Evolutionary conservation across 148 eudicot genomes (phyloP), one percentile per base, ranked within the genome.

Genomic region (Nepenthes mirabilis): DNA sequence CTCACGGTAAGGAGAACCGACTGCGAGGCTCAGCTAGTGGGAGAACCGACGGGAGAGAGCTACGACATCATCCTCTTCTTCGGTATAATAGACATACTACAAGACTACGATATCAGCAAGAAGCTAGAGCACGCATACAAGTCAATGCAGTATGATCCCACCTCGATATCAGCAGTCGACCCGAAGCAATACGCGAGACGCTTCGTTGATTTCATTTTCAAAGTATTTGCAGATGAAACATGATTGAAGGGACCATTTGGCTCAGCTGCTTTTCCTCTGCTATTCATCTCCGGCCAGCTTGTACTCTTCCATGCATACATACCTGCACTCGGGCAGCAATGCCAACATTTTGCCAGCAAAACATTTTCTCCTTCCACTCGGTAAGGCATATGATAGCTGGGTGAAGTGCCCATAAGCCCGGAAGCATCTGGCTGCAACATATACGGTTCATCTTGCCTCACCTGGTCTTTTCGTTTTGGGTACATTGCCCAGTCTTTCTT

Each of bases 71-170:
- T 85, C 33, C 62, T 85, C 52, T 77, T 77, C 72, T 85, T 82
- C 43, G 82, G 91, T 43, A 85, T 85, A 61, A 85, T 85, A 9
- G 91, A 85, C 72, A 82, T 85, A 14, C 69, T 85, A 40, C 91
- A 85, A 75, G 91, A 82, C 63, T 85, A 85, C 23, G 91, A 85
- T 49, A 85, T 85, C 70, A 85, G 87, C 71, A 85, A 85, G 76
- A 85, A 77, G 72, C 81, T 85, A n/a, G 91, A 85, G 68, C 91
- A 85, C 54, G 91, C 91, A 1, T 85, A 85, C 66, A 85, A 85
- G 66, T 79, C 91, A 8, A 59, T 85, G 68, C 91, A 85, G 33
- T 73, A 75, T 54, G 91, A 85, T 64, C 73, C 91, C 12, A 79
- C 79, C 52, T 82, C 87, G n/a, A 85, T 85, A 54, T 85, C 91